Evolutionary conservation across 2,329 filamentous ascomycete species (phyloP), one percentile per base, ranked within the genome.

Genomic region (Didymella pinodella): DNA sequence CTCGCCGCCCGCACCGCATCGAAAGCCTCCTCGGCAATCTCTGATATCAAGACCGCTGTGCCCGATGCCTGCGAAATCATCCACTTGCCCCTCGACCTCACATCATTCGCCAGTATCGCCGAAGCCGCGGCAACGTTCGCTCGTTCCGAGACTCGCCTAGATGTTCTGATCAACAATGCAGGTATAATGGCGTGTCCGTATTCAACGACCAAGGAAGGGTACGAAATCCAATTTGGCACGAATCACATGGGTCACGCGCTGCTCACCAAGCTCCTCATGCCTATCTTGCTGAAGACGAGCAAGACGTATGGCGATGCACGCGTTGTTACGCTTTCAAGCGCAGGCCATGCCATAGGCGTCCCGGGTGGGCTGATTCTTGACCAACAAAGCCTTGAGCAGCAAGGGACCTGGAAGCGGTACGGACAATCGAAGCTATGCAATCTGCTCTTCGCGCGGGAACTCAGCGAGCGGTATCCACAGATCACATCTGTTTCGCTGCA

Each of bases 211-310:
- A 70, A 75, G 18, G 81, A 84, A 43, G 81, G 80, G 43, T 83
- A 82, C 61, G 82, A 85, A 65, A 75, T 80, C 31, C 81, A 83
- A 50, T 80, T 84, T 56, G 83, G 80, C 31, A 83, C 79, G 10
- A 84, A 85, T 62, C 79, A 84, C 70, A 70, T 84, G 61, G 83
- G 81, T n/a, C 82, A 83, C 61, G 80, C 81, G 3, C 74, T 84
- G 0, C 65, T 84, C 12, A 82, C 77, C 8, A 80, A 79, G 36
- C 73, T 82, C 2, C 75, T 85, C 0, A 66, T 83, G 0, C 81
- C 80, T 1, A 73, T 68, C 0, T 66, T 84, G 48, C 71, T 78
- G 10, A 62, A 73, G 16, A 83, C 82, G 0, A 78, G 80, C 5
- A 63, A 76, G 53, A 20, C 71, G 20, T 70, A 66, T 14, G 65